Evolutionary conservation across 257 asterid genomes (phyloP).

Genomic region (Petunia secreta): DNA sequence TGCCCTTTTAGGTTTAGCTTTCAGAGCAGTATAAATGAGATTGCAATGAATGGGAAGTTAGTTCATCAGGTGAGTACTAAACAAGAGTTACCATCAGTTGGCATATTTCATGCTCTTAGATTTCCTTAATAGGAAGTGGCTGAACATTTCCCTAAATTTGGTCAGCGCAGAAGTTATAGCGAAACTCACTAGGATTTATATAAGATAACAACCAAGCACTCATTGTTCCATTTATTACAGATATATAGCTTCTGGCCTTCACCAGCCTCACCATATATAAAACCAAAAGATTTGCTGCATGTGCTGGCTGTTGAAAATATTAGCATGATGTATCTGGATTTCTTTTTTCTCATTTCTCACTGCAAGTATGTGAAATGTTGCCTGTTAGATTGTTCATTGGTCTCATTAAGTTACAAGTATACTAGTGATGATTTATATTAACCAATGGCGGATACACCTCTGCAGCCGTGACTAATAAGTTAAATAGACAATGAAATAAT

Average conservation of each 20-base stretch:
- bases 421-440: neutral
- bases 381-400: neutral
- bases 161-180: neutral
- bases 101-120: neutral
- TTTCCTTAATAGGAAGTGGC: neutral
- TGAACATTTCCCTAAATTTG: slow-evolving; percentile 17
- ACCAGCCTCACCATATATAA: neutral
- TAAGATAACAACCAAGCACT: neutral
- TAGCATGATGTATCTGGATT: neutral
- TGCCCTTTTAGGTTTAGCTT: slow-evolving; percentile 8
- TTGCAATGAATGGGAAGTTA: slow-evolving; percentile 2
- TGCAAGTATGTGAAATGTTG: neutral
- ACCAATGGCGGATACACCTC: neutral
- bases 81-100: neutral
- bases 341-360: neutral
- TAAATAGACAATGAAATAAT: neutral
- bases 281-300: neutral
- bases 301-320: slow-evolving; percentile 2
- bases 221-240: neutral
- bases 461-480: neutral
- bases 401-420: neutral
- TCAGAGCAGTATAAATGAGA: neutral
- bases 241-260: neutral
- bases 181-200: neutral
- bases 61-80: slow-evolving; percentile 1